Evolutionary conservation across 768 basidiomycete genomes (phyloP), one percentile per base, ranked within the genome.

Genomic region (Royoungia palumana): DNA sequence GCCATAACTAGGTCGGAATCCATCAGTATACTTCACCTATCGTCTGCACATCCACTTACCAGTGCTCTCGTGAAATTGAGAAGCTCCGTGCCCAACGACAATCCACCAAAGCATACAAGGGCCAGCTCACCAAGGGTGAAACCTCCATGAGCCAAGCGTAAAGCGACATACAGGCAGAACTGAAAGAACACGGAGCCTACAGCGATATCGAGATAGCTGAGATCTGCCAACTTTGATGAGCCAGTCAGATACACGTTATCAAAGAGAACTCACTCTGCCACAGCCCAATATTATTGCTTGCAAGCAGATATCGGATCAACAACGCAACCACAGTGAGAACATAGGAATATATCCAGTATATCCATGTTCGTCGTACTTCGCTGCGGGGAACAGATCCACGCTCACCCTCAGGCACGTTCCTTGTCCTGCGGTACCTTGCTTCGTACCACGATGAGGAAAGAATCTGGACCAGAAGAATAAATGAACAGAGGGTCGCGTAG

Each of bases 121-220:
- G 86, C 87, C 16, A 98, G 77, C 65, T 99, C 96, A 27, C 96
- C 96, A 2, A 99, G 78, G 0, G 94, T 98, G 69, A 98, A 94
- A 11, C 89, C 90, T n/a, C 88, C 81, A 59, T 96, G 88, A 5
- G 94, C 94, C 37, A 99, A 76, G 20, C 96, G 81, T 35, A 96
- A 77, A 35, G 89, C 88, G 40, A 88, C 75, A 66, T 98, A 99
- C 39, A 98, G 73, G 43, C 91, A 82, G 62, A 94, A 87, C 64
- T 97, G 96, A 66, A 87, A 96, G 70, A 94, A 92, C 36, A 88
- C 62, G 2, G 91, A 82, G 30, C 80, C 78, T 20, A 87, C 71
- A 13, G 79, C 69, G 47, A 89, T 75, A 59, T 97, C 94, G 47
- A 89, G 81, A 53, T 79, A 75, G 51, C 78, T 85, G 61, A 94